Evolutionary conservation across 2,329 filamentous ascomycete genomes (phyloP).

Genomic region (Aphanoascus verrucosus): DNA sequence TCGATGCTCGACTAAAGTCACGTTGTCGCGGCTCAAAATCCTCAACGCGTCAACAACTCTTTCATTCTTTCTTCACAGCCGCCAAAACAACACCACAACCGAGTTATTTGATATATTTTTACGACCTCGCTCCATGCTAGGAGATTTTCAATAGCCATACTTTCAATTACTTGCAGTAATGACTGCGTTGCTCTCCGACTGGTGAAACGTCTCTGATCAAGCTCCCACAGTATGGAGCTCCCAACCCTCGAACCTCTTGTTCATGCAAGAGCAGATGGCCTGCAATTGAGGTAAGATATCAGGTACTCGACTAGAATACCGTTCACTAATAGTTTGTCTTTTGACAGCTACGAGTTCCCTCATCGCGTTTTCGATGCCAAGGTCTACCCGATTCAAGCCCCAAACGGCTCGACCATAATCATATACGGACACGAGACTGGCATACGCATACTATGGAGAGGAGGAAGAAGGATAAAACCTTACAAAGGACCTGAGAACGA

Average conservation of each 20-base stretch:
- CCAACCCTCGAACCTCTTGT: slow-evolving; percentile 31
- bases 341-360: slow-evolving; percentile 48
- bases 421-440: slow-evolving; percentile 51
- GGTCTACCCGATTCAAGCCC: slow-evolving; percentile 48
- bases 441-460: slow-evolving; percentile 50
- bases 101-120: background rate
- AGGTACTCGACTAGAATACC: background rate
- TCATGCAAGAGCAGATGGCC: slow-evolving; percentile 29
- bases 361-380: slow-evolving; percentile 47
- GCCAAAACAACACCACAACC: background rate
- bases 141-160: background rate
- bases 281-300: slow-evolving; percentile 33
- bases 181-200: background rate
- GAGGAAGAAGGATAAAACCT: slow-evolving; percentile 41
- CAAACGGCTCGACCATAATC: slow-evolving; percentile 52
- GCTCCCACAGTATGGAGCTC: slow-evolving; percentile 14
- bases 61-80: background rate
- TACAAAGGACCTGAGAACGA: slow-evolving; percentile 19
- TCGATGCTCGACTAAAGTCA: slow-evolving; percentile 1
- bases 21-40: slow-evolving; percentile 3
- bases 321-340: background rate
- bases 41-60: background rate
- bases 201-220: background rate
- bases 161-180: background rate
- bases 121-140: background rate